Evolutionary conservation across 768 basidiomycete species (phyloP), one percentile per base, ranked within the genome.

Genomic region (Imleria badia): DNA sequence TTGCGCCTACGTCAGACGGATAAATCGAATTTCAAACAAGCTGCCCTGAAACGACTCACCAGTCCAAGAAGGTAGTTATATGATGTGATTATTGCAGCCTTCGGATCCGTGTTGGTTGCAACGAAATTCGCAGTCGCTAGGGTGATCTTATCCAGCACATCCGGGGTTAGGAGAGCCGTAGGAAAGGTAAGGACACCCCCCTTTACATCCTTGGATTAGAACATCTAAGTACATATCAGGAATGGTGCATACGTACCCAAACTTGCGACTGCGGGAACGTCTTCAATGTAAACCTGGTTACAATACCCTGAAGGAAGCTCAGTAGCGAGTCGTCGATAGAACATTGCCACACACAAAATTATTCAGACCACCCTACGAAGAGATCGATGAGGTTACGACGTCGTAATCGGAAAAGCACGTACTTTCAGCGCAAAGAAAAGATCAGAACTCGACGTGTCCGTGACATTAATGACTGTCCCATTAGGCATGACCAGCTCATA

Each of bases 261-360:
- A 87, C 79, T 66, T 78, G 65, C 0, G 71, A 69, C 67, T 86
- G 83, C 7, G 84, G 78, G 60, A 75, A 76, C 0, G 81, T 74
- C 56, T 86, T 5, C n/a, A n/a, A n/a, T n/a, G n/a, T n/a, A n/a
- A n/a, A n/a, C n/a, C n/a, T n/a, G n/a, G n/a, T n/a, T n/a, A 86
- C 81, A 35, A 86, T 80, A 1, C 85, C 86, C 76, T 78, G 39
- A 15, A 38, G 5, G 2, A 13, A 8, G 29, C 23, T 54, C 5
- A 52, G 7, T 19, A 23, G 20, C n/a, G 9, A 35, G 23, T 42
- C 10, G 1, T 17, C 4, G 3, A 6, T n/a, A 34, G 19, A 52
- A n/a, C 3, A 12, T 31, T 29, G 17, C 19, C 11, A 47, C 67
- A 9, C 41, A 77, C 78, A 54, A 84, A 86, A 56, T 87, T 87